These are phyloP conservation scores for Ceratobasidium sp. DNA, from an alignment of 1,284 basidiomycete species.

Conservation along the genomic window DNA sequence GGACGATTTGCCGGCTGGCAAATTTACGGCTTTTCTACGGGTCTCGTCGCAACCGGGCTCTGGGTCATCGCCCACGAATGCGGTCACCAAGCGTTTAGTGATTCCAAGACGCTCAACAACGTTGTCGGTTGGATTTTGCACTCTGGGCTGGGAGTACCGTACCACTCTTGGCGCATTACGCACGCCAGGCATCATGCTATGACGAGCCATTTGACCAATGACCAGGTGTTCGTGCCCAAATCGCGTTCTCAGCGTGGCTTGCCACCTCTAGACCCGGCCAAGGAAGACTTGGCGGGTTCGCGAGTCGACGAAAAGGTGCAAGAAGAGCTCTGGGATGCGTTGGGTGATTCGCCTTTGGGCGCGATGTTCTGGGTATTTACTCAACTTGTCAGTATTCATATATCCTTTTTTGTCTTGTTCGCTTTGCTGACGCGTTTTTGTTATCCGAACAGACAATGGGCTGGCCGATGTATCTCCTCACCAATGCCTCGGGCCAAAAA, in stretches of 20 bases:
- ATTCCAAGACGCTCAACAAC: conserved; percentile 94
- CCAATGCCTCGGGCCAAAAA: conserved; percentile 87
- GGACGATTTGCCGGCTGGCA: conserved; percentile 79
- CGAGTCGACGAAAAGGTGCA: conserved; percentile 75
- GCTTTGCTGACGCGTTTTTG: conserved; percentile 7
- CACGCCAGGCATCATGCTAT: conserved; percentile 97
- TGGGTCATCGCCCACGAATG: conserved; percentile 94
- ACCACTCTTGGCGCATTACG: conserved; percentile 97
- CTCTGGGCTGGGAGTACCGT: conserved; percentile 92
- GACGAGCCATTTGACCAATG: conserved; percentile 92
- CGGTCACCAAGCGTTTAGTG: conserved; percentile 97
- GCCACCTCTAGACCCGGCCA: conserved; percentile 67
- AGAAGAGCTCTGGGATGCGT: conserved; percentile 81
- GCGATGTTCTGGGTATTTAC: conserved; percentile 67
- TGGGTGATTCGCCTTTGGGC: conserved; percentile 92
- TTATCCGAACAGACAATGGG: conserved; percentile 65
- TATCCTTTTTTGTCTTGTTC: neutral
- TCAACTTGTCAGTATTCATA: conserved; percentile 65
- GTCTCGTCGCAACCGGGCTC: conserved; percentile 89
- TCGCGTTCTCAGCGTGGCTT: conserved; percentile 79
- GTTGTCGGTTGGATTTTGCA: conserved; percentile 93
- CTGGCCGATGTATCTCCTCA: conserved; percentile 87
- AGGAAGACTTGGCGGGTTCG: conserved; percentile 72
- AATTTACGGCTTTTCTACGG: conserved; percentile 81
- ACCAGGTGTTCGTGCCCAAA: conserved; percentile 95